Conservation (phyloP, 1,284 basidiomycete species). For the Taiwanofungus camphoratus region DNA sequence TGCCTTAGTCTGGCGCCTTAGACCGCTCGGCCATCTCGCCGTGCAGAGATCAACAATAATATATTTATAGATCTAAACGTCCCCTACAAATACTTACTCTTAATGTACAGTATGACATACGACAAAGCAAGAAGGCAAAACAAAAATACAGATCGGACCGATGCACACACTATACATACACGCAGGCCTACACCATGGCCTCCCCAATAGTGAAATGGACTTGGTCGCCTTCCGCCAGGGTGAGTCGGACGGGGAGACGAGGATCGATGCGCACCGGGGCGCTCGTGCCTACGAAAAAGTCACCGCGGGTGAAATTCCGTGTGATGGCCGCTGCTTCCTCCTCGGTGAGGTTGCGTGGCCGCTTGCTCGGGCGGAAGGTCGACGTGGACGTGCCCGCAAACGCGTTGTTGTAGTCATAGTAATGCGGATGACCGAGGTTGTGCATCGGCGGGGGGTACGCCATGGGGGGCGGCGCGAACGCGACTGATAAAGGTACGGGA, state of each 20-base stretch:
- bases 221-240: slow-evolving; percentile 72
- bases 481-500: slow-evolving; percentile 9
- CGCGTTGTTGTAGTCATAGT: slow-evolving; percentile 65
- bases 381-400: slow-evolving; percentile 62
- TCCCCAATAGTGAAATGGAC: slow-evolving; percentile 76
- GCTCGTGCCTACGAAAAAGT: slow-evolving; percentile 72
- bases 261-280: slow-evolving; percentile 76
- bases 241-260: slow-evolving; percentile 65
- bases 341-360: slow-evolving; percentile 68
- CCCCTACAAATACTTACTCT: too few species aligned
- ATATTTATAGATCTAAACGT: too few species aligned
- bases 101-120: slow-evolving; percentile 2
- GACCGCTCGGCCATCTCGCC: slow-evolving; percentile 78
- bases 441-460: slow-evolving; percentile 28
- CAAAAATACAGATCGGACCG: slow-evolving; percentile 3
- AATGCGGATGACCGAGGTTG: slow-evolving; percentile 58
- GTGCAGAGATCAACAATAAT: background rate
- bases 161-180: background rate
- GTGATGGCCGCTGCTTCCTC: slow-evolving; percentile 77
- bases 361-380: slow-evolving; percentile 69
- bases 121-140: slow-evolving; percentile 2
- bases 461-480: slow-evolving; percentile 20
- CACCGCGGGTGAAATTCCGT: slow-evolving; percentile 68
- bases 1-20: slow-evolving; percentile 80
- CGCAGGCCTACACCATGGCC: slow-evolving; percentile 25